Evolutionary conservation across 176 grass and related monocot species (phyloP).

Genomic region (Triticum turgidum): DNA sequence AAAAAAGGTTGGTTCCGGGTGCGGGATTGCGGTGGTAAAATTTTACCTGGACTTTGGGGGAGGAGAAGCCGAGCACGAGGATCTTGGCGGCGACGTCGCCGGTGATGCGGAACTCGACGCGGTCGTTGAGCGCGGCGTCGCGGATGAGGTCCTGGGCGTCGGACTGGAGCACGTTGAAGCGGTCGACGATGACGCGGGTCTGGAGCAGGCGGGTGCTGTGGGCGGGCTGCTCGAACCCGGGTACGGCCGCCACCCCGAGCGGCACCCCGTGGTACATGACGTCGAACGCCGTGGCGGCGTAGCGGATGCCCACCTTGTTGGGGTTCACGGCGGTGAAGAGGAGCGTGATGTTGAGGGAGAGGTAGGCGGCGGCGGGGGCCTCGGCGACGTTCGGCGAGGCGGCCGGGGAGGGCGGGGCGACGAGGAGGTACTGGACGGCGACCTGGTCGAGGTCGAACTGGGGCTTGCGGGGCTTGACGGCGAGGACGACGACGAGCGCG

Average conservation of each 20-base stretch:
- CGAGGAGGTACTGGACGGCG: slow-evolving; percentile 90
- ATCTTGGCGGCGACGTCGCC: slow-evolving; percentile 90
- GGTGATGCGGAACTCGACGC: slow-evolving; percentile 90
- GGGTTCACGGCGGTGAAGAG: slow-evolving; percentile 90
- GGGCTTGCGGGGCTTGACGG: slow-evolving; percentile 93
- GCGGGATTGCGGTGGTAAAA: background rate
- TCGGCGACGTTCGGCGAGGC: background rate
- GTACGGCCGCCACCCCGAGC: slow-evolving; percentile 79
- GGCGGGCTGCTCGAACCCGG: slow-evolving; percentile 93
- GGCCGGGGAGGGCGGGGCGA: slow-evolving; percentile 54
- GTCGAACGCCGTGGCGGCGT: slow-evolving; percentile 68
- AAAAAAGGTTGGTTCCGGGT: background rate
- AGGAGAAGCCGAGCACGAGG: slow-evolving; percentile 83
- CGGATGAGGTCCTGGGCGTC: slow-evolving; percentile 84
- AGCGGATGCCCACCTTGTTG: slow-evolving; percentile 94
- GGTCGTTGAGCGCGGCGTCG: slow-evolving; percentile 78
- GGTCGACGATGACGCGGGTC: slow-evolving; percentile 89
- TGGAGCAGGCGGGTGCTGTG: slow-evolving; percentile 70
- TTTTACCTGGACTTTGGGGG: slow-evolving; percentile 80
- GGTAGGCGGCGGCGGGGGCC: slow-evolving; percentile 63
- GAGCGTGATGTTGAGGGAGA: slow-evolving; percentile 96
- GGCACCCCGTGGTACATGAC: slow-evolving; percentile 97
- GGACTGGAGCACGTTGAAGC: slow-evolving; percentile 94
- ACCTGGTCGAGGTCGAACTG: slow-evolving; percentile 99
- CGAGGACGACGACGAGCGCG: slow-evolving; percentile 82